Percentiles rank a stretch among this genome's conserved stretches.
Evolutionary conservation across 176 grass and related monocot species (phyloP).

Genomic region (Triticum timopheevii): DNA sequence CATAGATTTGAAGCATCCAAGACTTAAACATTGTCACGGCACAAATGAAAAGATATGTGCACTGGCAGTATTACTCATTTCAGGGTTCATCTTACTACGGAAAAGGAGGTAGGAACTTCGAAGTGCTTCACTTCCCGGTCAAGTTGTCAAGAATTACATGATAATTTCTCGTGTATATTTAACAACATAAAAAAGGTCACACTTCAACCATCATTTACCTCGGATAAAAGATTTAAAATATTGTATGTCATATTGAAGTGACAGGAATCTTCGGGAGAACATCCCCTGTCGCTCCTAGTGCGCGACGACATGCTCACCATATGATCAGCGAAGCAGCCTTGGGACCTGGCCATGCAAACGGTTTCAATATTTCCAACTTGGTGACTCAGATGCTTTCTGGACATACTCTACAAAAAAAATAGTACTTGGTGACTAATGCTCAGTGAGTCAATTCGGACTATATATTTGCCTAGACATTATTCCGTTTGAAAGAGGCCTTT

Average conservation of each 20-base stretch:
- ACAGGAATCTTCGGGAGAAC: no score
- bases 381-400: background rate
- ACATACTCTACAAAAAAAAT: background rate
- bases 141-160: background rate
- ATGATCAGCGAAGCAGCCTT: no score
- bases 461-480: background rate
- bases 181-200: background rate
- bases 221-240: background rate
- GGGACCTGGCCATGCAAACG: background rate
- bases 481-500: background rate
- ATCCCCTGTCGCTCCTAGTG: no score
- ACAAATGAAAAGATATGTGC: background rate
- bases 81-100: background rate
- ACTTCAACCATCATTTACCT: background rate
- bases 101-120: no score
- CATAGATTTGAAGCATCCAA: background rate
- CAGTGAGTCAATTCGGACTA: background rate
- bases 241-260: background rate
- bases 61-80: conserved; percentile 12
- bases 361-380: background rate
- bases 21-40: background rate
- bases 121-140: background rate
- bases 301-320: no score
- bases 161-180: background rate
- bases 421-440: background rate